phyloP scores from a whole-genome alignment of 805 yeast genomes.

The Diddensiella santjacobensis region DNA sequence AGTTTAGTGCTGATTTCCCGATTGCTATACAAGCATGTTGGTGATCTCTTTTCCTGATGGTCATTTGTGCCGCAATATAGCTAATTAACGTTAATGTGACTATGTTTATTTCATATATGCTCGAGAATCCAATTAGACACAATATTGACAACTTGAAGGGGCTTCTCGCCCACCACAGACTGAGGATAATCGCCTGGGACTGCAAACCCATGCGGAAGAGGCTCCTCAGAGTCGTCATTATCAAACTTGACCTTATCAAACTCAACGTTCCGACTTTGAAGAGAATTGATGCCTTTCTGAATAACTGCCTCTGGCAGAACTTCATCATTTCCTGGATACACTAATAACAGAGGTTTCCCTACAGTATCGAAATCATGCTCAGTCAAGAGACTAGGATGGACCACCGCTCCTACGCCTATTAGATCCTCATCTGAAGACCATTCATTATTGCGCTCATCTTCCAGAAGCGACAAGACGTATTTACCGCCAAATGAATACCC shows the following conservation, averaged over 20 bases:
- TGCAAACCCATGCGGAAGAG: conserved; percentile 42
- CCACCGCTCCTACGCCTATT: conserved; percentile 27
- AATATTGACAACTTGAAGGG: conserved; percentile 25
- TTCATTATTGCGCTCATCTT: conserved; percentile 22
- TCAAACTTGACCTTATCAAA: conserved; percentile 19
- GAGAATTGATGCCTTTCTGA: conserved; percentile 18
- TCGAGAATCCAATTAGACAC: conserved; percentile 17
- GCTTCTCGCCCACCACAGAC: conserved; percentile 32
- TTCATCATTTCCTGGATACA: conserved; percentile 27
- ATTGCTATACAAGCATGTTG: conserved; percentile 11
- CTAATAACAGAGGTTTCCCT: conserved; percentile 28
- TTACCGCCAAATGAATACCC: conserved; percentile 35
- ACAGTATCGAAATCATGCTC: conserved; percentile 27
- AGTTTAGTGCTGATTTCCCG: conserved; percentile 24
- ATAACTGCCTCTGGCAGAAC: conserved; percentile 25
- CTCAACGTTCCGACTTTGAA: conserved; percentile 18
- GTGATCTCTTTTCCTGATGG: conserved; percentile 4
- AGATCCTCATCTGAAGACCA: conserved; percentile 27
- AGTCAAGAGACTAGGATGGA: conserved; percentile 31
- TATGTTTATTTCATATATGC: conserved; percentile 2
- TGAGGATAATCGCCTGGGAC: conserved; percentile 40
- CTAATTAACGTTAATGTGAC: no score
- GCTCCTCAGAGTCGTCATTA: conserved; percentile 25
- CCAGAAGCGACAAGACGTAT: conserved; percentile 30
- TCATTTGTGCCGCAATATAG: background rate